These are phyloP conservation scores for Ormosia semicastrata DNA, from an alignment of 306 rosid species.

Conservation along the genomic window DNA sequence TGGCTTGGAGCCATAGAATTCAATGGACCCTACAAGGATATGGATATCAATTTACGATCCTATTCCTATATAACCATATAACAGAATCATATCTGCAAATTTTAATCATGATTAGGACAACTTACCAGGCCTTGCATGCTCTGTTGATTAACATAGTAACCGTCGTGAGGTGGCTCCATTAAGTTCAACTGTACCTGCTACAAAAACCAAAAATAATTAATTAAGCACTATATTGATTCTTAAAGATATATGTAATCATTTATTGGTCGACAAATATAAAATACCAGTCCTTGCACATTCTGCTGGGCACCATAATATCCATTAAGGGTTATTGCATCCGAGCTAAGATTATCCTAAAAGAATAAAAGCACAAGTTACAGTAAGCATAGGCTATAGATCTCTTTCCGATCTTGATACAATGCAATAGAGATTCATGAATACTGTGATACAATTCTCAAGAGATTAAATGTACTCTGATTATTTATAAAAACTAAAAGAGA, in stretches of 20 bases:
- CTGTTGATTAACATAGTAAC: conserved; percentile 80
- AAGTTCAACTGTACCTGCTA: conserved; percentile 77
- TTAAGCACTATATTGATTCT: neutral
- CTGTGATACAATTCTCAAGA: neutral
- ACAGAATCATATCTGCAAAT: neutral
- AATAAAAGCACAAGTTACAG: conserved; percentile 30
- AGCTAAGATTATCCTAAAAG: conserved; percentile 68
- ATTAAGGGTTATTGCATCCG: conserved; percentile 62
- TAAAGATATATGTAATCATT: neutral
- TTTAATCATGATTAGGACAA: conserved; percentile 24
- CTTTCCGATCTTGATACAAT: neutral
- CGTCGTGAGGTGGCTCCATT: conserved; percentile 96
- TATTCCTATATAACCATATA: conserved; percentile 6
- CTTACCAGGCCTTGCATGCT: conserved; percentile 83
- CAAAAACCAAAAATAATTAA: conserved; percentile 10
- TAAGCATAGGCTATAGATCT: conserved; percentile 6
- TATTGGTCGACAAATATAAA: neutral
- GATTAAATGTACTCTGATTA: neutral
- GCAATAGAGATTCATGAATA: neutral
- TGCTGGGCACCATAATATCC: conserved; percentile 86
- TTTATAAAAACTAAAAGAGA: conserved; percentile 25
- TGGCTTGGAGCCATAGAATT: conserved; percentile 71
- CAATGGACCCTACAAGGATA: conserved; percentile 65
- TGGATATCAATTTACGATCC: conserved; percentile 20
- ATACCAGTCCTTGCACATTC: conserved; percentile 91